phyloP scores from a whole-genome alignment of 345 rosid species.

The Noccaea caerulescens region DNA sequence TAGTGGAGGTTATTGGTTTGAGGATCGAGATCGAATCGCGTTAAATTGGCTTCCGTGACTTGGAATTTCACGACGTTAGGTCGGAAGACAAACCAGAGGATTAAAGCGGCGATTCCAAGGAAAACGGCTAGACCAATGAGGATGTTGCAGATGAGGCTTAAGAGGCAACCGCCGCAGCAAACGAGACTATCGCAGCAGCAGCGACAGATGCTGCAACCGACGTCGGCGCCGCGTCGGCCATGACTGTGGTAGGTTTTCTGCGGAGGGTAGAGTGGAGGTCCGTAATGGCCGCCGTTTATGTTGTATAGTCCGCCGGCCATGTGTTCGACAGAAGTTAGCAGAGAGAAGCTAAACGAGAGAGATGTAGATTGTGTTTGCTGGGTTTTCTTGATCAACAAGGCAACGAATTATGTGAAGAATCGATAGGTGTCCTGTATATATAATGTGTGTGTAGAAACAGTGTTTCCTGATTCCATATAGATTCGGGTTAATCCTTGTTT shows the following conservation, averaged over 20 bases:
- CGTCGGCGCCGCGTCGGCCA: constrained; percentile 42
- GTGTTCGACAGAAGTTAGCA: background rate
- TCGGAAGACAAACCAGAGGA: constrained; percentile 64
- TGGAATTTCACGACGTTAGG: constrained; percentile 55
- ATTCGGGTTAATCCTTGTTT: constrained; percentile 1
- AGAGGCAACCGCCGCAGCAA: constrained; percentile 53
- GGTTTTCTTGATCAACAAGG: constrained; percentile 19
- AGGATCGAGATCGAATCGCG: constrained; percentile 45
- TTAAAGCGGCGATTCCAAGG: constrained; percentile 49
- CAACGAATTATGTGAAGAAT: background rate
- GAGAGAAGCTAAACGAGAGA: background rate
- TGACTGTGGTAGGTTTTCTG: constrained; percentile 47
- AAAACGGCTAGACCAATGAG: constrained; percentile 42
- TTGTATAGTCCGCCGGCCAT: constrained; percentile 27
- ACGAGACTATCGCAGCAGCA: constrained; percentile 20
- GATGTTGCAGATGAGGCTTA: constrained; percentile 40
- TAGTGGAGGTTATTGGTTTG: constrained; percentile 43
- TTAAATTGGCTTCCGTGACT: constrained; percentile 48
- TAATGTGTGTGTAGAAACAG: too few species aligned
- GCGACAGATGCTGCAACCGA: constrained; percentile 24
- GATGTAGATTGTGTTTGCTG: background rate
- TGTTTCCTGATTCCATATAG: background rate
- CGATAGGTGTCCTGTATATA: background rate
- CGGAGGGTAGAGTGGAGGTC: constrained; percentile 54
- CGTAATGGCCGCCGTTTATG: constrained; percentile 62